Evolutionary conservation across 1,284 basidiomycete species (phyloP), one percentile per base, ranked within the genome.

Genomic region (Sporisorium scitamineum): DNA sequence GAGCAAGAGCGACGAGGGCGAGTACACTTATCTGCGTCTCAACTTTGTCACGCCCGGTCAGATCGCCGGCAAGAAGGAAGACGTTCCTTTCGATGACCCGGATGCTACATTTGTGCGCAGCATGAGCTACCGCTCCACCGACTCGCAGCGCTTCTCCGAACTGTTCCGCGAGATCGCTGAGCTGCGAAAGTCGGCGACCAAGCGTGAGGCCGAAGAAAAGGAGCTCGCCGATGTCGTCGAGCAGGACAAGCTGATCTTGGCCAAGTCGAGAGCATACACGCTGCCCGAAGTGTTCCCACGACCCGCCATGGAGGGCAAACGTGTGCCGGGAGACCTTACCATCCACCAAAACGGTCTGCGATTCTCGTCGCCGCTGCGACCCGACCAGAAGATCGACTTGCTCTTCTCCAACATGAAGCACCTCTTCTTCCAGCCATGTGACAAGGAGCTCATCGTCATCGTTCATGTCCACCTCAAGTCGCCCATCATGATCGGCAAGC

Each of bases 41-140:
- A 99, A 99, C 87, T 97, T 99, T 88, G 95, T 98, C 85, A 97
- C 95, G 0, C 97, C 97, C 1, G 97, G 97, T 53, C 95, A 98
- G 85, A 91, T 98, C 52, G 93, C 94, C 0, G 97, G 97, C 42
- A 97, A 97, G 88, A 99, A 99, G 87, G 97, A 99, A 84, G 97
- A 99, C 79, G 97, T 95, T 91, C 97, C 97, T 0, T 99, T 99
- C 80, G 96, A 99, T 86, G 94, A 98, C 85, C 94, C 96, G 1
- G 94, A 97, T 73, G 92, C 96, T 0, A 98, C 94, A 3, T 99
- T 99, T 82, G 92, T 99, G 80, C 93, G 95, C 58, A 97, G 95
- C 5, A 90, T 97, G 70, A 94, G 94, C 0, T 99, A 96, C 87
- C 92, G 96, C 53, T 96, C 94, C 4, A 89, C 91, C 14, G 95